Percentiles rank a stretch among this genome's conserved stretches.
phyloP scores from a whole-genome alignment of 805 yeast species.

The Schizosaccharomyces cryophilus region DNA sequence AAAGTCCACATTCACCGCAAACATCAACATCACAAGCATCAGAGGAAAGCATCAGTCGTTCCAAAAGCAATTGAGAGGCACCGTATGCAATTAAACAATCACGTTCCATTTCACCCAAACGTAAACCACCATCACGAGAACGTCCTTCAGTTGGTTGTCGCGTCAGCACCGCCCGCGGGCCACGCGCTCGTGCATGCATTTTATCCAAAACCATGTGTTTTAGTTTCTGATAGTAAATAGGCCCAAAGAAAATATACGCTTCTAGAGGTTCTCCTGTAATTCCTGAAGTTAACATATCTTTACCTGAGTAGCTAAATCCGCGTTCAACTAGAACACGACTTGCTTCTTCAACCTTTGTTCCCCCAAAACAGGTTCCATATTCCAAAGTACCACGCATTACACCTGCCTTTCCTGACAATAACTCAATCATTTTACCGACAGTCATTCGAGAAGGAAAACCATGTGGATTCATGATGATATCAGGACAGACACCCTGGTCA shows the following conservation, averaged over 20 bases:
- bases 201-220: conserved; percentile 97
- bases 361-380: conserved; percentile 97
- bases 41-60: conserved; percentile 84
- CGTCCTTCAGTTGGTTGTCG: conserved; percentile 98
- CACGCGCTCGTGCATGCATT: conserved; percentile 98
- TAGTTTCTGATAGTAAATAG: conserved; percentile 89
- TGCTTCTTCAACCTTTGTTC: conserved; percentile 91
- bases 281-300: conserved; percentile 92
- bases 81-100: conserved; percentile 99
- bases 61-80: conserved; percentile 80
- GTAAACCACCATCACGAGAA: conserved; percentile 94
- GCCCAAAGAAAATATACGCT: conserved; percentile 95
- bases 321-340: conserved; percentile 66
- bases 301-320: conserved; percentile 87
- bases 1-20: conserved; percentile 78
- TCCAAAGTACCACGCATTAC: conserved; percentile 75
- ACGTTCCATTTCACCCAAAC: conserved; percentile 98
- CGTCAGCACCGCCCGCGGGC: conserved; percentile 92
- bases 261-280: conserved; percentile 92
- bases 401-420: conserved; percentile 93
- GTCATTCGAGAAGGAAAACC: conserved; percentile 99
- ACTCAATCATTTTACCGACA: conserved; percentile 93
- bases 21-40: conserved; percentile 96
- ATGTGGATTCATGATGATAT: conserved; percentile 95
- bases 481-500: conserved; percentile 79